Evolutionary conservation across 495 filamentous ascomycete genomes (phyloP), one percentile per base, ranked within the genome.

Genomic region (Diplogelasinospora grovesii): DNA sequence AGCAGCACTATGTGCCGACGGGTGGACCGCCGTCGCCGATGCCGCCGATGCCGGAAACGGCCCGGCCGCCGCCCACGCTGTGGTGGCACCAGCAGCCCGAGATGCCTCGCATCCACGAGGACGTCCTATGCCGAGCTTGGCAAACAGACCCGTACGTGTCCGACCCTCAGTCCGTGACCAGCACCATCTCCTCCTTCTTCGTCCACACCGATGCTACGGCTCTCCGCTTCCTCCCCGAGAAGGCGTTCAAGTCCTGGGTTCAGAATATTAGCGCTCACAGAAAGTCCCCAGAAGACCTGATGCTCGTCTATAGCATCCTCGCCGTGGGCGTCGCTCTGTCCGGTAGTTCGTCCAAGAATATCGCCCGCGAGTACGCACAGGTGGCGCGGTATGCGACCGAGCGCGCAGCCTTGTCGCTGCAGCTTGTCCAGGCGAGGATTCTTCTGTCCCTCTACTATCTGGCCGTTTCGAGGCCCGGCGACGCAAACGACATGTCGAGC

Each of bases 271-370:
- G 59, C 28, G 68, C 65, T 43, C 62, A 69, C 43, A 68, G 63
- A 14, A 83, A 82, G 54, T 73, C 68, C 29, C 64, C 67, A 46
- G 77, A 78, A 56, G 82, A 85, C 59, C 71, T 71, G 50, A 87
- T 85, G 78, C 68, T 82, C 33, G 69, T 81, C 32, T 86, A 83
- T 63, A 73, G 73, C 9, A 71, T 81, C 50, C 73, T 85, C 50
- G 67, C 76, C 2, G 44, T 78, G 45, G 77, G 71, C 6, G 69
- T 77, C 10, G 53, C 74, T 1, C 81, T 83, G 46, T 78, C 79
- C 0, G 56, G 67, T 10, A n/a, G n/a, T n/a, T 68, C 72, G n/a
- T 43, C 66, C n/a, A 70, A 71, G 34, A 59, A 63, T 37, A 60
- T 68, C 23, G 48, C 54, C 15, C 57, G 69, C 43, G 64, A 66